phyloP scores from a whole-genome alignment of 129 eudicot species.

The Artemisia argyi region DNA sequence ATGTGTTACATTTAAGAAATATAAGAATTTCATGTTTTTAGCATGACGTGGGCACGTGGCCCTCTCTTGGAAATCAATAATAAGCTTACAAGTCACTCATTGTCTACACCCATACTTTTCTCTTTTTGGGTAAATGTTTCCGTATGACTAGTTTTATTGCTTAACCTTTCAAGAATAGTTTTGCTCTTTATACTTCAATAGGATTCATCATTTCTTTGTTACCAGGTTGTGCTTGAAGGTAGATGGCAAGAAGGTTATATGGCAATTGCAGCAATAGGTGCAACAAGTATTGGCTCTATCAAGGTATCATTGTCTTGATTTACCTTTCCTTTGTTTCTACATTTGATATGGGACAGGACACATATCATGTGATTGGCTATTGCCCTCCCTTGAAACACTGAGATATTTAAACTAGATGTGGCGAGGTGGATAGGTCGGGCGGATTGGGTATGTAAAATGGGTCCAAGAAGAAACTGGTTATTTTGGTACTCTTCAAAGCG shows the following conservation, averaged over 20 bases:
- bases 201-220: conserved; percentile 21
- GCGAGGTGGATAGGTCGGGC: neutral
- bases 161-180: neutral
- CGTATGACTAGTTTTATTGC: conserved; percentile 1
- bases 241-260: conserved; percentile 90
- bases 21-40: neutral
- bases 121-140: neutral
- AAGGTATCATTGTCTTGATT: conserved; percentile 24
- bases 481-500: neutral
- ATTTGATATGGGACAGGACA: neutral
- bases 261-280: conserved; percentile 97
- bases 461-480: neutral
- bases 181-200: neutral
- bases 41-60: neutral
- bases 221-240: conserved; percentile 95
- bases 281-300: conserved; percentile 95
- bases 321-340: conserved; percentile 8
- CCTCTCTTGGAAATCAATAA: conserved; percentile 2
- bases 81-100: neutral
- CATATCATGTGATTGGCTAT: neutral
- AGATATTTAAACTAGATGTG: conserved; percentile 4
- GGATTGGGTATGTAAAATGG: neutral
- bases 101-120: neutral
- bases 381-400: conserved; percentile 16
- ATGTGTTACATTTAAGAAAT: neutral